Evolutionary conservation across 441 rosid genomes (phyloP).

Genomic region (Omphalea diandra): DNA sequence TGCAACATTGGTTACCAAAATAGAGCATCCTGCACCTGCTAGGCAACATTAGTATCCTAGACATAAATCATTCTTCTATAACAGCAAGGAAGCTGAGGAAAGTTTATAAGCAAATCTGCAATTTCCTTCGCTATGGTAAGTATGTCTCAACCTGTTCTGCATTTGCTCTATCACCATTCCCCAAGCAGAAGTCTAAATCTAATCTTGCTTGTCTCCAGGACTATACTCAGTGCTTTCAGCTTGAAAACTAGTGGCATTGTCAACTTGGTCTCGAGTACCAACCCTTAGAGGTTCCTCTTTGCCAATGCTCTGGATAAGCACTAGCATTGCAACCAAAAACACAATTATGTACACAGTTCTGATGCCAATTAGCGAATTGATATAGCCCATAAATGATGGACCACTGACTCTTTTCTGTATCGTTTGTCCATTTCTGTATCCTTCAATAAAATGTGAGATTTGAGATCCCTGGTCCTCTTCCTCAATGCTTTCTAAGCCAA

Average conservation of each 20-base stretch:
- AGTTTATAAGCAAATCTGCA: background rate
- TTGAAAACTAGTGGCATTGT: slow-evolving; percentile 34
- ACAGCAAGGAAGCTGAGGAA: slow-evolving; percentile 1
- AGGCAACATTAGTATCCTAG: background rate
- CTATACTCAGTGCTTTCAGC: slow-evolving; percentile 41
- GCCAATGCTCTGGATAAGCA: slow-evolving; percentile 51
- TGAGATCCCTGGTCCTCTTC: slow-evolving; percentile 73
- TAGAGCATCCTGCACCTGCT: background rate
- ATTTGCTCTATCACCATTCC: background rate
- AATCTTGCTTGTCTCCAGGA: slow-evolving; percentile 70
- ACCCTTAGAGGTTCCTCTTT: slow-evolving; percentile 60
- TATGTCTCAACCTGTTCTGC: slow-evolving; percentile 3
- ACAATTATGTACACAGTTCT: slow-evolving; percentile 56
- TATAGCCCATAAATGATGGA: slow-evolving; percentile 65
- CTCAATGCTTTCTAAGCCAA: slow-evolving; percentile 49
- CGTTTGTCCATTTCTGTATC: slow-evolving; percentile 70
- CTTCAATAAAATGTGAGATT: slow-evolving; percentile 66
- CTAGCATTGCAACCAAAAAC: slow-evolving; percentile 60
- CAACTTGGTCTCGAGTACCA: slow-evolving; percentile 38
- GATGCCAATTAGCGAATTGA: slow-evolving; percentile 61
- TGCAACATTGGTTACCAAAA: background rate
- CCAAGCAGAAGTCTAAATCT: slow-evolving; percentile 21
- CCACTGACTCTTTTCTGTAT: slow-evolving; percentile 54
- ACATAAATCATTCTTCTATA: background rate
- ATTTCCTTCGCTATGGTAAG: background rate